phyloP scores from a whole-genome alignment of 495 filamentous ascomycete genomes.

The Xylaria curta region DNA sequence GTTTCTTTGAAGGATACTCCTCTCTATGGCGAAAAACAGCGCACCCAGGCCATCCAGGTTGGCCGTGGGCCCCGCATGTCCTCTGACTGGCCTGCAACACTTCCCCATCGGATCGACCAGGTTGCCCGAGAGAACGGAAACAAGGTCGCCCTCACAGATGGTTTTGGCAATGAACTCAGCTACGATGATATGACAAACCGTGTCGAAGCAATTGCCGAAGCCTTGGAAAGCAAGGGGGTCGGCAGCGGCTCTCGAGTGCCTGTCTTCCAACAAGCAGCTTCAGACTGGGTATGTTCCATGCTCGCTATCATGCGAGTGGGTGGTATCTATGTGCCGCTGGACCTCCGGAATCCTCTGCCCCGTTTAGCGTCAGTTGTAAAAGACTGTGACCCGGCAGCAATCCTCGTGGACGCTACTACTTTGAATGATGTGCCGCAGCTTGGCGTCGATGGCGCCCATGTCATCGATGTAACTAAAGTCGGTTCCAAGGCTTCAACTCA shows the following conservation, averaged over 20 bases:
- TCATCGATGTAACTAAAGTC: conserved; percentile 8
- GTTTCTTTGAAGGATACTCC: neutral
- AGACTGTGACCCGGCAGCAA: conserved; percentile 23
- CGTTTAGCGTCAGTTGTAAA: conserved; percentile 32
- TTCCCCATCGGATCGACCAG: conserved; percentile 39
- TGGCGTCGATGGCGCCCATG: neutral
- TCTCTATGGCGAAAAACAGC: neutral
- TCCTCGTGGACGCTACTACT: conserved; percentile 55
- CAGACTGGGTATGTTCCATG: conserved; percentile 57
- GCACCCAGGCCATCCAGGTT: neutral
- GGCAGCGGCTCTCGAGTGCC: conserved; percentile 29
- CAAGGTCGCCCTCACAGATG: conserved; percentile 30
- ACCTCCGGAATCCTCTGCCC: conserved; percentile 41
- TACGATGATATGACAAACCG: conserved; percentile 29
- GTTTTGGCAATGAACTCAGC: conserved; percentile 22
- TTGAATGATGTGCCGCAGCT: conserved; percentile 39
- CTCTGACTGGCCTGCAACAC: conserved; percentile 33
- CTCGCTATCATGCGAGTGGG: conserved; percentile 60
- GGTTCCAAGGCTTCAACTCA: neutral
- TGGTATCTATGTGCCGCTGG: conserved; percentile 60
- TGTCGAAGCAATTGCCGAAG: conserved; percentile 27
- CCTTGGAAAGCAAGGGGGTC: conserved; percentile 5
- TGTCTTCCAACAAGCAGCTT: conserved; percentile 43
- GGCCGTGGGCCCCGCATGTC: neutral
- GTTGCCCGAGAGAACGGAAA: conserved; percentile 24